Conservation (phyloP, 2,329 filamentous ascomycete species). For the Penicillium decumbens region DNA sequence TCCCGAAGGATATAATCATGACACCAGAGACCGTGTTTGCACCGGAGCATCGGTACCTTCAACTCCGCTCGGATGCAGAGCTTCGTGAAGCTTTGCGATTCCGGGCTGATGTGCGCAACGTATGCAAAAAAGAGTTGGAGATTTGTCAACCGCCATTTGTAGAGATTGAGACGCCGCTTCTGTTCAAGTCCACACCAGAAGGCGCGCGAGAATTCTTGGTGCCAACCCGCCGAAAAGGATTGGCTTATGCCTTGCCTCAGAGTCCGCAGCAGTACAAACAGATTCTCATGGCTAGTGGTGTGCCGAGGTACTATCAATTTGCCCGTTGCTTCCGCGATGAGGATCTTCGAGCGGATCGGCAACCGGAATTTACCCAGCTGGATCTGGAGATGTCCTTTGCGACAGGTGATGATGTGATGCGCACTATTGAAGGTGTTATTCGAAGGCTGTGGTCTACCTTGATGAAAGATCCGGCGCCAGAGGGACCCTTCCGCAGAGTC, state of each 20-base stretch:
- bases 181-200: constrained; percentile 97
- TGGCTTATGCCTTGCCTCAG: constrained; percentile 87
- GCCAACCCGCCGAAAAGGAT: constrained; percentile 69
- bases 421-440: constrained; percentile 50
- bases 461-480: constrained; percentile 42
- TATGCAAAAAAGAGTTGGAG: constrained; percentile 53
- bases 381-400: constrained; percentile 94
- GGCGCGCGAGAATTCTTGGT: constrained; percentile 93
- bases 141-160: constrained; percentile 54
- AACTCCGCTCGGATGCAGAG: constrained; percentile 68
- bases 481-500: constrained; percentile 53
- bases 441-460: constrained; percentile 52
- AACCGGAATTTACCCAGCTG: constrained; percentile 95
- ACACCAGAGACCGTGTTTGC: constrained; percentile 69
- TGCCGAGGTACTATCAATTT: constrained; percentile 82
- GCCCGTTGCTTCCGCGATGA: constrained; percentile 94
- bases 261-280: constrained; percentile 99
- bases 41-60: constrained; percentile 71
- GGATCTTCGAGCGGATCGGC: constrained; percentile 82
- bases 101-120: constrained; percentile 57
- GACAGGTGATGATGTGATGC: constrained; percentile 65
- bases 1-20: constrained; percentile 71
- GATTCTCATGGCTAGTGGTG: constrained; percentile 86
- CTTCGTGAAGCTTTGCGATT: constrained; percentile 66
- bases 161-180: constrained; percentile 84